Evolutionary conservation across 1,284 basidiomycete species (phyloP), one percentile per base, ranked within the genome.

Genomic region (Ustilago cynodontis): DNA sequence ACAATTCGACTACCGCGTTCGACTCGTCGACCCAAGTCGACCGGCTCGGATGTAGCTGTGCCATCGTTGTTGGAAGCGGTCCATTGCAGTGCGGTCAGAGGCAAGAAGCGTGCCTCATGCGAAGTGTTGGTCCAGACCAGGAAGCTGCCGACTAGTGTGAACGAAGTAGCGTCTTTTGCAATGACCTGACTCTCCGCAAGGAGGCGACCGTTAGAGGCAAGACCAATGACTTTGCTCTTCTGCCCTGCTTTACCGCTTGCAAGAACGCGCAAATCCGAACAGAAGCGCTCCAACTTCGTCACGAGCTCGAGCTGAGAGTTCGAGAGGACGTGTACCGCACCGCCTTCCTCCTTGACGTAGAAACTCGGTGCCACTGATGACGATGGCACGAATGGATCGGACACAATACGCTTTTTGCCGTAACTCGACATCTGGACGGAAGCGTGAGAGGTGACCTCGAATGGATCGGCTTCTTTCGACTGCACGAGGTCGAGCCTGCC

Each of bases 81-180:
- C 58, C 69, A 74, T 3, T 47, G 51, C 26, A 89, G 53, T 7
- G 82, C 79, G 1, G 80, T 63, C 8, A 93, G 79, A 1, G 93
- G 91, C 0, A 90, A 89, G 82, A 95, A 98, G 41, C 90, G 89
- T 0, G 91, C 92, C 53, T 93, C 91, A 82, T 99, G 96, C 0
- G 93, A 87, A 5, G 91, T 91, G 0, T 93, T 94, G 1, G 94
- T 95, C 87, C 91, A 97, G 51, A 97, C 92, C 35, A 98, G 87
- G 84, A 94, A 95, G 16, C 91, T 90, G 8, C 92, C 90, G 0
- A 93, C 91, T n/a, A 93, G 77, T 0, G 90, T 89, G 86, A 95
- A 94, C 0, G 95, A 98, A 24, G 91, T 95, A 22, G 89, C 91
- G 68, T 91, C 91, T 2, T 88, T 87, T 1, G 92, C 90, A 2